phyloP scores from a whole-genome alignment of 108 stramenopile genomes.

The Cyclotella choctawhatcheeana region DNA sequence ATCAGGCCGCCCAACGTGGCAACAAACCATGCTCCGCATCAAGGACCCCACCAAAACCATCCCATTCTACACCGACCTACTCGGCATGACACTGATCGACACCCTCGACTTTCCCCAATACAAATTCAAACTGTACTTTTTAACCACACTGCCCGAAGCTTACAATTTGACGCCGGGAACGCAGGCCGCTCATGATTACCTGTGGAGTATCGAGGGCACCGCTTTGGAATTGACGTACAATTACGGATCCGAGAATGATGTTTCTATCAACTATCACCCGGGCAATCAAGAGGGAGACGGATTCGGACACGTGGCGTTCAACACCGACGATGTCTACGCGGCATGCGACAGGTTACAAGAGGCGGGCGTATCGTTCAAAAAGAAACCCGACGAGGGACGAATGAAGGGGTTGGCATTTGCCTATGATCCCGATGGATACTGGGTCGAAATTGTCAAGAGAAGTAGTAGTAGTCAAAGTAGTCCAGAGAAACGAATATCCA shows the following conservation, averaged over 20 bases:
- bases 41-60: slow-evolving; percentile 74
- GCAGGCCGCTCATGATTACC: slow-evolving; percentile 82
- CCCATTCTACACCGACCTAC: slow-evolving; percentile 68
- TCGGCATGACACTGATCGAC: slow-evolving; percentile 87
- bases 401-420: slow-evolving; percentile 94
- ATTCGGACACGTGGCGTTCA: slow-evolving; percentile 85
- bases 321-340: slow-evolving; percentile 86
- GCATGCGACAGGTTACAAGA: slow-evolving; percentile 78
- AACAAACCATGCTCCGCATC: slow-evolving; percentile 90
- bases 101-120: slow-evolving; percentile 83
- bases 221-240: slow-evolving; percentile 94
- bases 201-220: slow-evolving; percentile 84
- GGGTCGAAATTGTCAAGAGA: slow-evolving; percentile 83
- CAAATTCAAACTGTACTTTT: slow-evolving; percentile 79
- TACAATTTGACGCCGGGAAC: slow-evolving; percentile 76
- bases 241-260: slow-evolving; percentile 83
- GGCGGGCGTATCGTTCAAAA: slow-evolving; percentile 89
- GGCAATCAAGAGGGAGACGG: slow-evolving; percentile 92
- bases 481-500: too few relatives aligned
- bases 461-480: slow-evolving; percentile 35
- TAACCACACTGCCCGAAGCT: slow-evolving; percentile 64
- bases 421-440: slow-evolving; percentile 90
- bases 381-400: slow-evolving; percentile 94
- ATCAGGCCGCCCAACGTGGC: slow-evolving; percentile 90
- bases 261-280: slow-evolving; percentile 72